These are phyloP conservation scores for Diversispora eburnea DNA, from an alignment of 192 early-diverging fungal species.

Conservation along the genomic window DNA sequence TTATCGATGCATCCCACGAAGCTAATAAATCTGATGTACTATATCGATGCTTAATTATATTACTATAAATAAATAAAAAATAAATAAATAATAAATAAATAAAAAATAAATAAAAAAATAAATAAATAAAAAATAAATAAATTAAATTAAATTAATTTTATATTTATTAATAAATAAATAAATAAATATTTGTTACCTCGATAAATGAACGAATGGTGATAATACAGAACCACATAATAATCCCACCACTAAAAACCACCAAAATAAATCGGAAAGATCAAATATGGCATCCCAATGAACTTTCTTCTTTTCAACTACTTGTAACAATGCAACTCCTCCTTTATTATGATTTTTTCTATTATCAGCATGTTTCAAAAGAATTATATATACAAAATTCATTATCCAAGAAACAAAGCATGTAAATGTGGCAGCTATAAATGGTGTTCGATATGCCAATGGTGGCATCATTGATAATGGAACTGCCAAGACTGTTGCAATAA, in stretches of 20 bases:
- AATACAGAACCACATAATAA: conserved; percentile 40
- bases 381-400: conserved; percentile 67
- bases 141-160: too few relatives aligned
- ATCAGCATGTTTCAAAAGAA: conserved; percentile 38
- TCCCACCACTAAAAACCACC: conserved; percentile 39
- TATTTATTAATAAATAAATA: not conserved
- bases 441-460: conserved; percentile 46
- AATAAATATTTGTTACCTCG: conserved; percentile 32
- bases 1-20: conserved; percentile 63
- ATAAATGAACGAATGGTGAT: conserved; percentile 44
- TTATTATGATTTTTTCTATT: conserved; percentile 38
- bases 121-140: not conserved
- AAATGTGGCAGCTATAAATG: conserved; percentile 52
- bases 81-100: conserved; percentile 1
- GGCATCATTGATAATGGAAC: conserved; percentile 54
- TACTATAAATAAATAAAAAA: conserved; percentile 35
- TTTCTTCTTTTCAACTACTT: conserved; percentile 21
- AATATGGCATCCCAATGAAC: conserved; percentile 43
- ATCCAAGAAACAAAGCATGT: conserved; percentile 65
- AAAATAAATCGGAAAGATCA: conserved; percentile 42
- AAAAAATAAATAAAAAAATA: not conserved
- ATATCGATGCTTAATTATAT: conserved; percentile 72
- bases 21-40: conserved; percentile 55
- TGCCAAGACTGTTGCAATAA: conserved; percentile 63
- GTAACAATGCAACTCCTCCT: conserved; percentile 6